phyloP scores from a whole-genome alignment of 768 basidiomycete species.

The Rhodosporidiobolus odoratus region DNA sequence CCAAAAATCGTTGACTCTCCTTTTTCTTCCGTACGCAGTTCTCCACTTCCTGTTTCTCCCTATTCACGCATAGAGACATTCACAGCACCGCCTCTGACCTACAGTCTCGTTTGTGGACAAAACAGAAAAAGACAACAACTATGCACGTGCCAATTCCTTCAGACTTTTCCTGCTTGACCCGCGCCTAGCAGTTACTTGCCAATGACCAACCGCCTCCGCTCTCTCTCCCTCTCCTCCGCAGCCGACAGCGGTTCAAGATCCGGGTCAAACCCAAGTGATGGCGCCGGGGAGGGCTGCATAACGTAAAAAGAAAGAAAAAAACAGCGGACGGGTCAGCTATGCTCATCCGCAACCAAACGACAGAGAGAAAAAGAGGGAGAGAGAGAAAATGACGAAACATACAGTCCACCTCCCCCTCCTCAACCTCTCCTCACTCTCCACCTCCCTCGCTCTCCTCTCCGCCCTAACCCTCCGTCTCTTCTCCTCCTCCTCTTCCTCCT shows the following conservation, averaged over 20 bases:
- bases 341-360: not conserved
- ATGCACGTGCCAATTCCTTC: no score
- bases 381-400: constrained; percentile 9
- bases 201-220: not conserved
- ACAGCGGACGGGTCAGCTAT: not conserved
- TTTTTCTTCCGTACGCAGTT: no score
- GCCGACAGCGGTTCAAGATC: constrained; percentile 15
- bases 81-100: no score
- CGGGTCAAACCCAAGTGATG: constrained; percentile 19
- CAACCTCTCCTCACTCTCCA: constrained; percentile 29
- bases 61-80: not conserved
- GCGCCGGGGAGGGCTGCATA: constrained; percentile 17
- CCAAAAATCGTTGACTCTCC: no score
- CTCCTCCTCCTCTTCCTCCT: constrained; percentile 11
- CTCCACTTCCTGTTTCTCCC: no score
- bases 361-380: not conserved
- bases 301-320: no score
- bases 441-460: constrained; percentile 17
- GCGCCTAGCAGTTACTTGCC: no score
- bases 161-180: no score
- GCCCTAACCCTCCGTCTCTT: constrained; percentile 15
- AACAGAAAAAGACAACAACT: not conserved
- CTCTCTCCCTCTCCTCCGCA: not conserved
- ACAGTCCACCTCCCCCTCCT: constrained; percentile 37
- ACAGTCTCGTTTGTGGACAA: no score